These are phyloP conservation scores for Calonectria pseudoreteaudii DNA, from an alignment of 2,329 filamentous ascomycete genomes.

Conservation along the genomic window DNA sequence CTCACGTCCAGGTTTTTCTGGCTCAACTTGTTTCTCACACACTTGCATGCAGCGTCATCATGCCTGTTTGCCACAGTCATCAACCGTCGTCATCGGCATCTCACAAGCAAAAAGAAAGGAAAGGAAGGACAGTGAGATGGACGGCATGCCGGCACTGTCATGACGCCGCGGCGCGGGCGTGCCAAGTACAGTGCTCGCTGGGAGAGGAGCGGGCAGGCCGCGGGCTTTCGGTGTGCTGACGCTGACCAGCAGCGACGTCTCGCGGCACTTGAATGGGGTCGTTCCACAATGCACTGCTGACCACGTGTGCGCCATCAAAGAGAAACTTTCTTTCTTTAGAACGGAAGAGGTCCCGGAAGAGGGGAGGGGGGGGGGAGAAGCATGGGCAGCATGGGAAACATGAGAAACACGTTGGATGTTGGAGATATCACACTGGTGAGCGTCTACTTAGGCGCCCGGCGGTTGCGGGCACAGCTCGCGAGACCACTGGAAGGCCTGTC, in stretches of 20 bases:
- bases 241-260: conserved; percentile 6
- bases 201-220: background rate
- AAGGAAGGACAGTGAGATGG: background rate
- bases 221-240: conserved; percentile 8
- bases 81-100: background rate
- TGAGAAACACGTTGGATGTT: background rate
- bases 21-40: background rate
- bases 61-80: background rate
- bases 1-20: background rate
- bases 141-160: background rate
- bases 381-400: too few relatives aligned
- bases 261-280: background rate
- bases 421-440: background rate
- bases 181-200: background rate
- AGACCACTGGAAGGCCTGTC: background rate
- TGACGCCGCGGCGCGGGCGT: background rate
- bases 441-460: conserved; percentile 21
- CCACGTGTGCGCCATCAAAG: background rate
- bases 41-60: background rate
- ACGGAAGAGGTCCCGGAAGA: background rate
- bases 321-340: conserved; percentile 22
- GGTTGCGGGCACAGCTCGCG: conserved; percentile 2
- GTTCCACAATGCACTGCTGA: conserved; percentile 13
- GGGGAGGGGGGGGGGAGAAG: too few relatives aligned
- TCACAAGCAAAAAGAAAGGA: background rate